Evolutionary conservation across 1,139 yeast species (phyloP).

Genomic region (Casaregolazyma suthepensis): DNA sequence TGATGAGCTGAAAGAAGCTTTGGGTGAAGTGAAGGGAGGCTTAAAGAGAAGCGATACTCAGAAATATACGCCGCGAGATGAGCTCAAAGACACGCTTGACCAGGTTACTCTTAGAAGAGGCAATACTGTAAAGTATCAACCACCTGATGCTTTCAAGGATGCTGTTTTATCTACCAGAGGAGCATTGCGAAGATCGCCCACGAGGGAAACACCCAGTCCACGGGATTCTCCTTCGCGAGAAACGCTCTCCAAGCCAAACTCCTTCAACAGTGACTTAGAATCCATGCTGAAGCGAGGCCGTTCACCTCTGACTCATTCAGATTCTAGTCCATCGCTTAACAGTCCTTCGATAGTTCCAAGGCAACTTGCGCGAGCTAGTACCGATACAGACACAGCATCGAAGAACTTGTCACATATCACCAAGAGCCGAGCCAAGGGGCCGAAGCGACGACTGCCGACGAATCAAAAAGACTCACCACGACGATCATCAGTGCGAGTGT

Average conservation of each 20-base stretch:
- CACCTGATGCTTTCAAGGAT: constrained; percentile 22
- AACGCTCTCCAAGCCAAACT: constrained; percentile 2
- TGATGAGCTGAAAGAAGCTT: constrained; percentile 19
- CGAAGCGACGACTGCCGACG: constrained; percentile 63
- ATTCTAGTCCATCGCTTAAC: constrained; percentile 1
- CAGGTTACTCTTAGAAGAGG: constrained; percentile 18
- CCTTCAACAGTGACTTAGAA: constrained; percentile 18
- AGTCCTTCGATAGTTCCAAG: not conserved
- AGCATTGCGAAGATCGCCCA: constrained; percentile 13
- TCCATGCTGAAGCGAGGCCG: constrained; percentile 18
- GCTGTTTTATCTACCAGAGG: constrained; percentile 19
- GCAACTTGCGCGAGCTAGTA: constrained; percentile 23
- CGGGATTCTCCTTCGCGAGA: constrained; percentile 1
- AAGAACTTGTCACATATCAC: constrained; percentile 49
- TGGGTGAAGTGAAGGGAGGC: constrained; percentile 19
- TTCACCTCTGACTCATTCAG: constrained; percentile 11
- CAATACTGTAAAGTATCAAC: constrained; percentile 22
- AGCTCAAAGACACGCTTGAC: constrained; percentile 15
- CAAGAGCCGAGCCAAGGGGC: constrained; percentile 65
- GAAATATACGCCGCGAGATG: constrained; percentile 24
- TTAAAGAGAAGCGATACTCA: constrained; percentile 21
- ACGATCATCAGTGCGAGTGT: not conserved
- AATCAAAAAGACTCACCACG: constrained; percentile 21
- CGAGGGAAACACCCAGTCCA: not conserved
- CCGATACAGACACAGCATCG: constrained; percentile 23